These are phyloP conservation scores for Schwanniomyces pseudopolymorphus DNA, from an alignment of 805 yeast genomes.

Conservation along the genomic window DNA sequence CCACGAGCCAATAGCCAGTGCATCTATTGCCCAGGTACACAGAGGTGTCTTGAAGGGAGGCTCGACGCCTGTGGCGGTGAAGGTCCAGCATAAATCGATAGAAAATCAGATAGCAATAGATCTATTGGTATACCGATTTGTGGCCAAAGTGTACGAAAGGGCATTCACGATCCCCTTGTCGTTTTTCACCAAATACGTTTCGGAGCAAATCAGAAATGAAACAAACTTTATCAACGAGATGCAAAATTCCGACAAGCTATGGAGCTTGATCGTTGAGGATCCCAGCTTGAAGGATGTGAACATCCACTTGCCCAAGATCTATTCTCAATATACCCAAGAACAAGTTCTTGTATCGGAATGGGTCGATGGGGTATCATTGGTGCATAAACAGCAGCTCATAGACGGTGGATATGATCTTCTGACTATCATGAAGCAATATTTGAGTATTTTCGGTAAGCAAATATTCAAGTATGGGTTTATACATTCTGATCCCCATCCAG, in stretches of 20 bases:
- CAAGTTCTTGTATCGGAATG: slow-evolving; percentile 68
- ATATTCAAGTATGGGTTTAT: slow-evolving; percentile 66
- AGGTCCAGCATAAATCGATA: slow-evolving; percentile 66
- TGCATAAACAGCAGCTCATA: slow-evolving; percentile 43
- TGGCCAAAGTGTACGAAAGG: slow-evolving; percentile 53
- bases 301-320: slow-evolving; percentile 58
- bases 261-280: slow-evolving; percentile 42
- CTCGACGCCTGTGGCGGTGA: slow-evolving; percentile 60
- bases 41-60: slow-evolving; percentile 41
- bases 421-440: slow-evolving; percentile 49
- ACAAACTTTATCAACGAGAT: slow-evolving; percentile 60
- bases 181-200: slow-evolving; percentile 55
- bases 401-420: slow-evolving; percentile 38
- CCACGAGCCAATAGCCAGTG: slow-evolving; percentile 67
- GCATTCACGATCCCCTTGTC: slow-evolving; percentile 65
- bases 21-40: slow-evolving; percentile 74
- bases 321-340: slow-evolving; percentile 42
- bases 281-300: slow-evolving; percentile 30
- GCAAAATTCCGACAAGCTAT: slow-evolving; percentile 47
- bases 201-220: slow-evolving; percentile 58
- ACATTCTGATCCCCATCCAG: slow-evolving; percentile 82
- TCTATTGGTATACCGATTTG: slow-evolving; percentile 53
- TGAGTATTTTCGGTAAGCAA: slow-evolving; percentile 54
- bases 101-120: slow-evolving; percentile 61
- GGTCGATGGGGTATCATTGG: slow-evolving; percentile 68